A percentile compares a stretch with the other conserved stretches of the same genome.
Evolutionary conservation across 257 asterid species (phyloP).

Genomic region (Coffea canephora): DNA sequence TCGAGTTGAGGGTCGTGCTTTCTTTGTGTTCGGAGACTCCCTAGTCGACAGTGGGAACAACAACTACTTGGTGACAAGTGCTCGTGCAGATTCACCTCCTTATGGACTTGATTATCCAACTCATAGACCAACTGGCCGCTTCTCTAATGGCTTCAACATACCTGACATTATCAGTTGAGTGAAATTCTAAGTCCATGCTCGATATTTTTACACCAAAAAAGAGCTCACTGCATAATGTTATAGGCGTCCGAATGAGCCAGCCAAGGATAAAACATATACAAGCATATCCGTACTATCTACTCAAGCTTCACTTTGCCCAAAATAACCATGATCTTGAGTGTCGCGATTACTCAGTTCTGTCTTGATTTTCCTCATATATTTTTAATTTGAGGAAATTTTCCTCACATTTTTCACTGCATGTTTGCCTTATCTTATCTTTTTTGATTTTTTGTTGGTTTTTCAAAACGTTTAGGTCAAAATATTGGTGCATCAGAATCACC

Average conservation of each 20-base stretch:
- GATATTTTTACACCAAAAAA: neutral
- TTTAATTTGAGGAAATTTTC: too few relatives aligned
- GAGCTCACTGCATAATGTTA: neutral
- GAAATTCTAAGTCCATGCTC: neutral
- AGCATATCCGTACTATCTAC: neutral
- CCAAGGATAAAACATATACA: too few relatives aligned
- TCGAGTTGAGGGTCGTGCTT: conserved; percentile 31
- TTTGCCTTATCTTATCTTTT: neutral
- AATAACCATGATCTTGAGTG: neutral
- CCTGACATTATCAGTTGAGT: conserved; percentile 48
- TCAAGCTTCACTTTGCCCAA: neutral
- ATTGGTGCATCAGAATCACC: conserved; percentile 66
- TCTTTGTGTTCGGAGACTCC: conserved; percentile 49
- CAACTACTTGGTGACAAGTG: conserved; percentile 38
- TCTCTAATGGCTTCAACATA: conserved; percentile 50
- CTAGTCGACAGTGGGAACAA: conserved; percentile 49
- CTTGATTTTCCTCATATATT: too few relatives aligned
- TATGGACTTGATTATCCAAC: conserved; percentile 43
- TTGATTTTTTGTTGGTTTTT: neutral
- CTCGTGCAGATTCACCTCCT: conserved; percentile 49
- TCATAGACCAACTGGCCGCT: conserved; percentile 42
- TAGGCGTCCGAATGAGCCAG: too few relatives aligned
- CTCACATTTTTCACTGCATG: too few relatives aligned
- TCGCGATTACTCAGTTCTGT: neutral
- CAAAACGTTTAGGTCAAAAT: conserved; percentile 41